A percentile compares a stretch with the other conserved stretches of the same genome.
Evolutionary conservation across 345 rosid genomes (phyloP).

Genomic region (Bretschneidera sinensis): DNA sequence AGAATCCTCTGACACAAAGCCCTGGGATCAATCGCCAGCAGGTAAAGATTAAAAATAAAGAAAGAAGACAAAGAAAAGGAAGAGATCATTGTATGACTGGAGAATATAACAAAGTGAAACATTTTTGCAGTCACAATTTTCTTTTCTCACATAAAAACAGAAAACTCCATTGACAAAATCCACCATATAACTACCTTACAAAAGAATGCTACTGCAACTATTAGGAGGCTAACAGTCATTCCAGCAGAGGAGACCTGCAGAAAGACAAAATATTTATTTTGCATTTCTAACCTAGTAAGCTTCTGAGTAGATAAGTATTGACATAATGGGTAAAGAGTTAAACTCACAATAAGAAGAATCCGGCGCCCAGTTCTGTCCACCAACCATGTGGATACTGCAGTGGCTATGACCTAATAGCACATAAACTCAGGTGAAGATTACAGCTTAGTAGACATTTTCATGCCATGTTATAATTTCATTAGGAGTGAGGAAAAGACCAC

Average conservation of each 20-base stretch:
- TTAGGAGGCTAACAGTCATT: constrained; percentile 75
- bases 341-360: constrained; percentile 78
- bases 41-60: background rate
- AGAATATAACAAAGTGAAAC: background rate
- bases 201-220: constrained; percentile 74
- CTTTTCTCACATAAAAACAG: background rate
- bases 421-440: background rate
- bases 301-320: background rate
- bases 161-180: background rate
- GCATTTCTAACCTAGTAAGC: background rate
- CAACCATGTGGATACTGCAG: constrained; percentile 85
- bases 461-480: background rate
- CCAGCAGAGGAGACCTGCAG: constrained; percentile 68
- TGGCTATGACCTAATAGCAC: constrained; percentile 60
- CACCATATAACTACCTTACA: constrained; percentile 39
- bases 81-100: too few relatives aligned
- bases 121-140: too few relatives aligned
- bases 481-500: background rate
- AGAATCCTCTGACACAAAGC: constrained; percentile 44
- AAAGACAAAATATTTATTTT: constrained; percentile 3
- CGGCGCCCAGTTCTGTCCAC: constrained; percentile 85
- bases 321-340: constrained; percentile 2
- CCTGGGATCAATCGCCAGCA: constrained; percentile 39
- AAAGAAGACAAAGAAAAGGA: too few relatives aligned
- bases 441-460: background rate